Base-by-base conservation (phyloP, 345 rosid genomes). In the Salix viminalis region DNA sequence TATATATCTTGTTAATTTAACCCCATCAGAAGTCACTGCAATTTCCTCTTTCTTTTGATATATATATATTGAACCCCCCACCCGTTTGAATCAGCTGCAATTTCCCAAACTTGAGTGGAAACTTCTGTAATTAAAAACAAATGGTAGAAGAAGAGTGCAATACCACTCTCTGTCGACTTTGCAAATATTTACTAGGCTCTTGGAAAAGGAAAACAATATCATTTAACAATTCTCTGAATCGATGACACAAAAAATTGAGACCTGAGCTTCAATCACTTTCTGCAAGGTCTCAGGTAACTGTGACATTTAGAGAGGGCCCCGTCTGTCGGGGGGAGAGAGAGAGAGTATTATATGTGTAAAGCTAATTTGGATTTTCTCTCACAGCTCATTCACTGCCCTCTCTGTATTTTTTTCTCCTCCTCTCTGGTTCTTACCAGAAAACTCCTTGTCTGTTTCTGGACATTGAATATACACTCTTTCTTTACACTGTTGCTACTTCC, bases 381-480 rank as follows among this genome's bases (percentile, higher is more conserved):
- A 4, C 64, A 21, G 14, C 39, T 32, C 67, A 36, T 23, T 36
- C 67, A 34, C 56, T 61, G 54, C 39, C 76, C 7, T 13, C 6
- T 7, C 30, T 19, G 18, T n/a, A n/a, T 71, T 54, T 32, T 41
- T 30, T 44, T 21, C 77, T 65, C 65, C 32, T 48, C 19, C 70
- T 34, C 19, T 5, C 28, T 39, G 30, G 39, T 66, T 65, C 67
- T 39, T 3, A 23, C 39, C 72, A 26, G 37, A 12, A 34, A 52
- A 2, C 60, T 46, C 61, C 19, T 69, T 76, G 68, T 41, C 68
- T 1, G 79, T 39, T 76, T 39, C 28, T 41, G 73, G 44, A 66
- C 44, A 6, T 41, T 39, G 39, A 65, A 36, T 28, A 13, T 48
- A 19, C 65, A 19, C 65, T 24, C 60, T 11, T 18, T 11, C 67